A percentile compares a stretch with the other conserved stretches of the same genome.
phyloP scores from a whole-genome alignment of 2,329 filamentous ascomycete genomes.

The Alternaria sp. region DNA sequence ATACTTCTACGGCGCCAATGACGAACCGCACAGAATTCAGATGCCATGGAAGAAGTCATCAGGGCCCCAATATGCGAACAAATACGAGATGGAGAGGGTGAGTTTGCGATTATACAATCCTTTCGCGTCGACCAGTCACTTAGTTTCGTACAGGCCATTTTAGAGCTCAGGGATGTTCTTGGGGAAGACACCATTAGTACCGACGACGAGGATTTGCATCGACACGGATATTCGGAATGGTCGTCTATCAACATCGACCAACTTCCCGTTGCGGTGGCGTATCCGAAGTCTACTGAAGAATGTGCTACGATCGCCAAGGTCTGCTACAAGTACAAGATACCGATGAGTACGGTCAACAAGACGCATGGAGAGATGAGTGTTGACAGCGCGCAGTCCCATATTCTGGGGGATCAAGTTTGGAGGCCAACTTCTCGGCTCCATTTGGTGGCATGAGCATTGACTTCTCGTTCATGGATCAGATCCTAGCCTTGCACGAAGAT shows the following conservation, averaged over 20 bases:
- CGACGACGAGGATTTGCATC: constrained; percentile 68
- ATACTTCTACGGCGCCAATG: constrained; percentile 58
- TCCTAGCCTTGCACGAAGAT: constrained; percentile 78
- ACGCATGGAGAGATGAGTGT: neutral
- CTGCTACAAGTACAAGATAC: constrained; percentile 79
- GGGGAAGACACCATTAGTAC: constrained; percentile 68
- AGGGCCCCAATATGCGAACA: constrained; percentile 56
- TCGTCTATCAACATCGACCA: constrained; percentile 70
- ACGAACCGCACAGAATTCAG: constrained; percentile 41
- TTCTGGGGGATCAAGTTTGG: constrained; percentile 83
- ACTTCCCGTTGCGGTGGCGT: constrained; percentile 69
- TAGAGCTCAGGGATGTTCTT: constrained; percentile 59
- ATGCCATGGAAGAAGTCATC: constrained; percentile 33
- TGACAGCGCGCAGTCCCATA: constrained; percentile 66
- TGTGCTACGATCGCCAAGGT: constrained; percentile 70
- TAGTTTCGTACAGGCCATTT: constrained; percentile 56
- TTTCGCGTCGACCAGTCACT: constrained; percentile 2
- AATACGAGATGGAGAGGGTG: constrained; percentile 60
- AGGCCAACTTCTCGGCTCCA: constrained; percentile 88
- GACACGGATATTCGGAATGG: constrained; percentile 74
- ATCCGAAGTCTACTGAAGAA: constrained; percentile 68
- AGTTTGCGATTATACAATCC: neutral
- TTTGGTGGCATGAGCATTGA: constrained; percentile 89
- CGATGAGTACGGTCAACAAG: constrained; percentile 60
- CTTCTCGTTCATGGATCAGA: constrained; percentile 85